Evolutionary conservation across 768 basidiomycete species (phyloP).

Genomic region (Lentinula lateritia): DNA sequence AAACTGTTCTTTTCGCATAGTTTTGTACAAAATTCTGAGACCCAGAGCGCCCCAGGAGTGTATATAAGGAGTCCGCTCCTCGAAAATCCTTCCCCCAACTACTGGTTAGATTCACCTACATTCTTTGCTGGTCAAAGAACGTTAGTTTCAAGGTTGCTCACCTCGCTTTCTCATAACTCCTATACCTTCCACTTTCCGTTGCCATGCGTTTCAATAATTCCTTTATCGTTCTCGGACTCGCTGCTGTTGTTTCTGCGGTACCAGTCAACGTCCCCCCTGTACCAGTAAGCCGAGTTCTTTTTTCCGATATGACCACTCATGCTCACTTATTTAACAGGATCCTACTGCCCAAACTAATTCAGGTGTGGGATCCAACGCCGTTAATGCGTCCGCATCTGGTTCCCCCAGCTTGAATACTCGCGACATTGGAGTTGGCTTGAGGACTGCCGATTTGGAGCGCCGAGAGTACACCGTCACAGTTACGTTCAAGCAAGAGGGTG

Average conservation of each 20-base stretch:
- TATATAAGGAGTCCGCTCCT: neutral
- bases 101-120: neutral
- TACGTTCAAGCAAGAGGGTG: neutral
- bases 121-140: neutral
- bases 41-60: neutral
- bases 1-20: too few relatives aligned
- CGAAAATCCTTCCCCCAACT: neutral
- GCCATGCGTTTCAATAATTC: conserved; percentile 2
- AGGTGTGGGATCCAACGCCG: neutral
- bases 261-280: neutral
- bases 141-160: neutral
- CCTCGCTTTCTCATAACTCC: neutral
- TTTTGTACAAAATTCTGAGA: neutral
- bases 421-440: neutral
- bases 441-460: neutral
- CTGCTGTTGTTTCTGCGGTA: neutral
- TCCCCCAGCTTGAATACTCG: neutral
- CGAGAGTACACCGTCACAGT: neutral
- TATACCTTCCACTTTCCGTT: neutral
- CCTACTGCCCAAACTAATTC: too few relatives aligned
- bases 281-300: neutral
- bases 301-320: neutral
- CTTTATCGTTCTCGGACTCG: neutral
- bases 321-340: neutral
- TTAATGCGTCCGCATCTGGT: neutral